These are phyloP conservation scores for Geum urbanum DNA, from an alignment of 306 rosid genomes.

Conservation along the genomic window DNA sequence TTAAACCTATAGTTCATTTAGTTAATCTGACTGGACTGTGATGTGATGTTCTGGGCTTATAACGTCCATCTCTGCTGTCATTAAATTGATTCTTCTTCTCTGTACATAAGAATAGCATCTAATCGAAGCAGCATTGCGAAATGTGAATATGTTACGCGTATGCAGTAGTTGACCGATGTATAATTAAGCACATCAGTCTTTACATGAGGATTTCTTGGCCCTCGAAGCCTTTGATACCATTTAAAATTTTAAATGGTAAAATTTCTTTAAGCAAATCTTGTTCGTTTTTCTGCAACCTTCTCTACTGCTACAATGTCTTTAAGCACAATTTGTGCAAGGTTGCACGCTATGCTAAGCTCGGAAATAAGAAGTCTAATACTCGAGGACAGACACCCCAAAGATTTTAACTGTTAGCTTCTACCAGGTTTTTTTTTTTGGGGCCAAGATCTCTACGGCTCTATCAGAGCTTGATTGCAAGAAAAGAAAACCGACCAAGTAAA, in stretches of 20 bases:
- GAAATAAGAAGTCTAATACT: neutral
- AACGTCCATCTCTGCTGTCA: neutral
- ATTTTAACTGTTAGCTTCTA: neutral
- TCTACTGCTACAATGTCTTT: neutral
- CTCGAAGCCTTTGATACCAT: neutral
- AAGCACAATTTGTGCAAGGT: neutral
- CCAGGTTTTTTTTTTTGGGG: too few species aligned
- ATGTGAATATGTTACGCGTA: neutral
- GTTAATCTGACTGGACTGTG: constrained; percentile 2
- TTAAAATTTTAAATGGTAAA: neutral
- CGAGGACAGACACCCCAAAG: neutral
- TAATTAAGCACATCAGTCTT: neutral
- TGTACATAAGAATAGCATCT: constrained; percentile 10
- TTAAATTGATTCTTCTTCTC: constrained; percentile 7
- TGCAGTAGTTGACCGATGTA: neutral
- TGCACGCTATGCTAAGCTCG: constrained; percentile 5
- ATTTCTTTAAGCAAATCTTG: neutral
- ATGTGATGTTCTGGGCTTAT: neutral
- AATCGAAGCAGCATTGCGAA: neutral
- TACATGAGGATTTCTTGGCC: neutral
- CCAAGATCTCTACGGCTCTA: neutral
- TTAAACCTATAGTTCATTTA: constrained; percentile 13
- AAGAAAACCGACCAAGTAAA: neutral
- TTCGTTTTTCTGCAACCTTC: neutral
- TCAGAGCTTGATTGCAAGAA: neutral